phyloP scores from a whole-genome alignment of 371 early-diverging fungal genomes.

The Mortierella sp. region DNA sequence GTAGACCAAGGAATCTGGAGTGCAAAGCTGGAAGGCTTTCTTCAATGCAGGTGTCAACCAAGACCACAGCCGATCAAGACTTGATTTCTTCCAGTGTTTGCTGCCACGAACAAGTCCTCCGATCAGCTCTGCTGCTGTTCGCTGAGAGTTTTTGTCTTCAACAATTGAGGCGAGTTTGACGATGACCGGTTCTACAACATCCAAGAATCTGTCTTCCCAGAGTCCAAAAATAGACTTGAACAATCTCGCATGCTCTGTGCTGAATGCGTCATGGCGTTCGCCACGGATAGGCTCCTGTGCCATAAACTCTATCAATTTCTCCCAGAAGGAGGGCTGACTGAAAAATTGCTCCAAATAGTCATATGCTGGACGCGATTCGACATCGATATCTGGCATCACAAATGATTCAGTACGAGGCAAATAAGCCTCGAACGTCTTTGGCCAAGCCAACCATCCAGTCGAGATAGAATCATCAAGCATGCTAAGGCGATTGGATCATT shows the following conservation, averaged over 20 bases:
- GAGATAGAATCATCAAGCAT: constrained; percentile 65
- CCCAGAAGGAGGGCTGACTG: constrained; percentile 68
- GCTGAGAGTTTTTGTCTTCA: constrained; percentile 81
- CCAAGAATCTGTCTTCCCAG: constrained; percentile 72
- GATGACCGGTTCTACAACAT: constrained; percentile 63
- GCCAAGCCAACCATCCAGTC: constrained; percentile 87
- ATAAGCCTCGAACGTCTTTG: constrained; percentile 68
- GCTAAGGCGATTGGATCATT: constrained; percentile 28
- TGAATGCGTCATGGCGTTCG: constrained; percentile 75
- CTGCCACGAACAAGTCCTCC: constrained; percentile 87
- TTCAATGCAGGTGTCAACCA: constrained; percentile 72
- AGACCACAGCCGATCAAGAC: constrained; percentile 67
- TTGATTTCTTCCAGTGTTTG: constrained; percentile 80
- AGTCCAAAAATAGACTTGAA: constrained; percentile 78
- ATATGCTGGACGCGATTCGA: constrained; percentile 63
- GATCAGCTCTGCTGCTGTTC: constrained; percentile 84
- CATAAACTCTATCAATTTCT: constrained; percentile 64
- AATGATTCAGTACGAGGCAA: constrained; percentile 53
- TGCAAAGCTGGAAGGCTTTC: constrained; percentile 66
- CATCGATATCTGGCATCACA: constrained; percentile 61
- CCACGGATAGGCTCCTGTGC: constrained; percentile 73
- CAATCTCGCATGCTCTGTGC: constrained; percentile 64
- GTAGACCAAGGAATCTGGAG: constrained; percentile 77
- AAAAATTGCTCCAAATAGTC: constrained; percentile 65
- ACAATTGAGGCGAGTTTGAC: constrained; percentile 61